A percentile compares a stretch with the other conserved stretches of the same genome.
Conservation (phyloP, 2,329 filamentous ascomycete genomes). For the Colletotrichum destructivum region DNA sequence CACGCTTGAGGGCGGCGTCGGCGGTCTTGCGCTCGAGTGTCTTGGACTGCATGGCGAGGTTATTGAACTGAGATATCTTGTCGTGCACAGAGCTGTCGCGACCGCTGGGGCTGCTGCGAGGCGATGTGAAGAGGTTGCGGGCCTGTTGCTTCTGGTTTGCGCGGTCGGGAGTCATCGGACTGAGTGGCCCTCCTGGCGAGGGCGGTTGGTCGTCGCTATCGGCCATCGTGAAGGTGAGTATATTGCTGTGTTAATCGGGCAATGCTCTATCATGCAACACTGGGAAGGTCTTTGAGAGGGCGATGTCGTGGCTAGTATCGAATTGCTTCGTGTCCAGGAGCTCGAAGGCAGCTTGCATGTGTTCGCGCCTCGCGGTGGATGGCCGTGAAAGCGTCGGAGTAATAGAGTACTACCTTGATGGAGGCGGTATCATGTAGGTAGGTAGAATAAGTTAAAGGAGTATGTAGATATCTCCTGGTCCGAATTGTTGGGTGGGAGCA, state of each 20-base stretch:
- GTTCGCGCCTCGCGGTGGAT: slow-evolving; percentile 1
- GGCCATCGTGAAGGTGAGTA: slow-evolving; percentile 56
- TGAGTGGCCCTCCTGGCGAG: slow-evolving; percentile 69
- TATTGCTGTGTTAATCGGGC: slow-evolving; percentile 11
- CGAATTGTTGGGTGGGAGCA: slow-evolving; percentile 13
- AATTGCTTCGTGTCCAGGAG: neutral
- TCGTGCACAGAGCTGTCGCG: slow-evolving; percentile 76
- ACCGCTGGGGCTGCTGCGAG: slow-evolving; percentile 52
- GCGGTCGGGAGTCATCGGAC: slow-evolving; percentile 75
- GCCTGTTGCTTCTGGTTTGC: slow-evolving; percentile 66
- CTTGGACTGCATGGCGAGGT: slow-evolving; percentile 72
- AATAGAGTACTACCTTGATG: slow-evolving; percentile 14
- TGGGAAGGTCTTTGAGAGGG: neutral
- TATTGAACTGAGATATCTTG: slow-evolving; percentile 82
- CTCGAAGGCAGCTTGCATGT: slow-evolving; percentile 9
- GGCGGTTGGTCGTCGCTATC: slow-evolving; percentile 64
- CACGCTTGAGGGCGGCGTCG: slow-evolving; percentile 76
- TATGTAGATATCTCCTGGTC: slow-evolving; percentile 23
- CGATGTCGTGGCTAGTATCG: slow-evolving; percentile 10
- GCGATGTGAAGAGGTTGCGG: slow-evolving; percentile 55
- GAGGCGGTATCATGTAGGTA: slow-evolving; percentile 37
- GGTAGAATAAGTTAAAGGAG: slow-evolving; percentile 13
- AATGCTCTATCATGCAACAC: neutral
- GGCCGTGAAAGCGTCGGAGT: slow-evolving; percentile 21
- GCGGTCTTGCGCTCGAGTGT: slow-evolving; percentile 75